These are phyloP conservation scores for Fusarium tricinctum DNA, from an alignment of 2,329 filamentous ascomycete species.

Conservation along the genomic window DNA sequence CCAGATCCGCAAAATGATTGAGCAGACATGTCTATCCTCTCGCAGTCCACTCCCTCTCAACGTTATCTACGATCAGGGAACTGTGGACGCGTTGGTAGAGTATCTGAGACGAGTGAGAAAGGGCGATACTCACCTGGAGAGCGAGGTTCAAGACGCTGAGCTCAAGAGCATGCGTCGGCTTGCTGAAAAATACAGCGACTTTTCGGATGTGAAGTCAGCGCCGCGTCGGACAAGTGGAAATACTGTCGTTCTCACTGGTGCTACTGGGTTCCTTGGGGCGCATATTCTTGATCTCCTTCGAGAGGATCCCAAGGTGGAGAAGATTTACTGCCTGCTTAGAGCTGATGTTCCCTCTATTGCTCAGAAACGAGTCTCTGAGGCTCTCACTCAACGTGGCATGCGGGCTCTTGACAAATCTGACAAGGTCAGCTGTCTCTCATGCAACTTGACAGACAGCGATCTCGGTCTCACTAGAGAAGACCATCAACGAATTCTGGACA, in stretches of 20 bases:
- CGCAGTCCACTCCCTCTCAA: conserved; percentile 63
- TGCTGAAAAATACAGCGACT: conserved; percentile 21
- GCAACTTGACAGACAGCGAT: neutral
- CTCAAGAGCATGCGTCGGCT: conserved; percentile 21
- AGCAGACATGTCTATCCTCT: conserved; percentile 41
- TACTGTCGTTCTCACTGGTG: conserved; percentile 68
- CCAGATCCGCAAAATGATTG: conserved; percentile 60
- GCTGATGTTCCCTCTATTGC: conserved; percentile 28
- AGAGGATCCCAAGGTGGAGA: conserved; percentile 2
- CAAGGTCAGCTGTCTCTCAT: conserved; percentile 41
- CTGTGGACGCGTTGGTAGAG: conserved; percentile 54
- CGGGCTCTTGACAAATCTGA: conserved; percentile 1
- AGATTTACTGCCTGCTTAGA: conserved; percentile 59
- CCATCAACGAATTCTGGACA: neutral
- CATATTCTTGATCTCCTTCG: conserved; percentile 59
- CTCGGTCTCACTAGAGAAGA: conserved; percentile 23
- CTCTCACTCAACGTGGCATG: conserved; percentile 10
- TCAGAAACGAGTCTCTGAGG: conserved; percentile 28
- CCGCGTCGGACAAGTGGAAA: neutral
- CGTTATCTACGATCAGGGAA: conserved; percentile 72
- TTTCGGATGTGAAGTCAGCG: neutral
- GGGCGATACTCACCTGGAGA: conserved; percentile 10
- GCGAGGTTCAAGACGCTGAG: accelerated
- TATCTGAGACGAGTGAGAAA: conserved; percentile 34
- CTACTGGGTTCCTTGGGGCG: conserved; percentile 74